Evolutionary conservation across 2,329 filamentous ascomycete genomes (phyloP), one percentile per base, ranked within the genome.

Genomic region (Rutstroemia sp.): DNA sequence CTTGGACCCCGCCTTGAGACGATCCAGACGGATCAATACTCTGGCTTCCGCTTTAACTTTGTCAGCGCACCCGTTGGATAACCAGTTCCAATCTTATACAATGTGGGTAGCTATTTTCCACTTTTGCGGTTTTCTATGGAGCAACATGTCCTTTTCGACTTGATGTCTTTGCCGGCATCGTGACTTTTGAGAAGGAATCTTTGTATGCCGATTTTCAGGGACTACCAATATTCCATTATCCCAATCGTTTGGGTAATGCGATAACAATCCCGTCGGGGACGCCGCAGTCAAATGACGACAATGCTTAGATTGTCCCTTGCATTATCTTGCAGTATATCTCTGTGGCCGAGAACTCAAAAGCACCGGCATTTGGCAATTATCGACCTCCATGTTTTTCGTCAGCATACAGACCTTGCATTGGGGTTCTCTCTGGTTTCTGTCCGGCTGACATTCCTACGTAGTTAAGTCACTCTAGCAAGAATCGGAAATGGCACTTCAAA

Each of bases 21-120:
- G 17, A 44, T 44, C 52, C 52, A 55, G 46, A 50, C 46, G 52
- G 52, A 50, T 40, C n/a, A 25, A 19, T 8, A 42, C 44, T 40
- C 30, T 42, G 14, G 19, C 17, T 54, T 54, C 45, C 52, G 52
- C 34, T 54, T 38, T 44, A 48, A 54, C 27, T 49, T 27, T 42
- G 45, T 21, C 34, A n/a, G 23, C 45, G 42, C 47, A 34, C 17
- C 23, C 19, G 36, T 54, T 42, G 36, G 45, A 30, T 48, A 47
- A 44, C 8, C 30, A 49, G 23, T n/a, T 30, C 17, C 17, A 14
- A 17, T 55, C 23, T 12, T 55, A 50, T 14, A 50, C 14, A 50
- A 55, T 34, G 52, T 55, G 52, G 52, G 52, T 50, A 50, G 25
- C 40, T 19, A 9, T 9, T 42, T 55, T 55, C 52, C 52, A 55